Conservation (phyloP, 768 basidiomycete species). For the Collybiopsis confluens region DNA sequence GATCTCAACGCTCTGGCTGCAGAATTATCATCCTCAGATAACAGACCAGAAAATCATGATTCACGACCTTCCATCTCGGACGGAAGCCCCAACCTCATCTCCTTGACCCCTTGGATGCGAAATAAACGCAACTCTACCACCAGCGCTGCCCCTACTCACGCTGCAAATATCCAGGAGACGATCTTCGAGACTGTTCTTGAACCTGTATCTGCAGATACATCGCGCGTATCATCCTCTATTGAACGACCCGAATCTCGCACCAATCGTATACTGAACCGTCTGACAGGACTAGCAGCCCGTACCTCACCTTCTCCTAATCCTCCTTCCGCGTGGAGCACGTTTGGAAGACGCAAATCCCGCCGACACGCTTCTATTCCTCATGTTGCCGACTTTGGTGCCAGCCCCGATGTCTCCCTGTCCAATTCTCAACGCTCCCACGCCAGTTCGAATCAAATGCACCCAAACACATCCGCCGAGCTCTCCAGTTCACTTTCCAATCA, state of each 20-base stretch:
- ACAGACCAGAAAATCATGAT: not conserved
- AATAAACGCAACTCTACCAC: not conserved
- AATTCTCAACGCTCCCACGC: slow-evolving; percentile 7
- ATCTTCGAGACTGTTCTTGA: not conserved
- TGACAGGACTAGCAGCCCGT: slow-evolving; percentile 1
- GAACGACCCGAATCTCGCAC: slow-evolving; percentile 2
- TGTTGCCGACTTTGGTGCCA: slow-evolving; percentile 4
- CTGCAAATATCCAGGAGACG: not conserved
- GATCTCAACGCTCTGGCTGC: slow-evolving; percentile 7
- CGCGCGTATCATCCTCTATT: not conserved
- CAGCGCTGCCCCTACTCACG: not conserved
- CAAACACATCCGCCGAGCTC: not conserved
- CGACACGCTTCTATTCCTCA: slow-evolving; percentile 5
- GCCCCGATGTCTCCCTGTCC: slow-evolving; percentile 1
- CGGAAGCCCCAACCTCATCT: not conserved
- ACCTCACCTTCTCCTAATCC: slow-evolving; percentile 4
- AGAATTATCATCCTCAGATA: slow-evolving; percentile 1
- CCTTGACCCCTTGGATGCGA: slow-evolving; percentile 3
- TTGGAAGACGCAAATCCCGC: slow-evolving; percentile 3
- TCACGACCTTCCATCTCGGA: not conserved
- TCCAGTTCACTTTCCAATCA: not conserved
- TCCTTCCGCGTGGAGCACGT: slow-evolving; percentile 9
- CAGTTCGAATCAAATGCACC: not conserved
- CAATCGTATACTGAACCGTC: slow-evolving; percentile 3
- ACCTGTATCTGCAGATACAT: not conserved